These are phyloP conservation scores for Barnettozyma pratensis DNA, from an alignment of 805 yeast species.

Conservation along the genomic window DNA sequence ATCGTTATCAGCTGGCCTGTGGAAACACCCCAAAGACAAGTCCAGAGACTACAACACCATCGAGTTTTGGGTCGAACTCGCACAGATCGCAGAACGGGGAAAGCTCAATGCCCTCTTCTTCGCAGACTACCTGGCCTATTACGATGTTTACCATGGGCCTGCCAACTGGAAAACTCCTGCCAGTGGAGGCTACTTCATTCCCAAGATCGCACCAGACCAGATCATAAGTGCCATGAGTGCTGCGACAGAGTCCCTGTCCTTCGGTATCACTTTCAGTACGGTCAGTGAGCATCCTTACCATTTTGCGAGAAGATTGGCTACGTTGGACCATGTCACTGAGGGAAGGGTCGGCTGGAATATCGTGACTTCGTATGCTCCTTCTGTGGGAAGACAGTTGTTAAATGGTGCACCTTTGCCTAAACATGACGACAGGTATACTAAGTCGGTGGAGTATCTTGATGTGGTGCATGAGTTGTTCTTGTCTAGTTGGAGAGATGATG, in stretches of 20 bases:
- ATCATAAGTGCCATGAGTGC: conserved; percentile 33
- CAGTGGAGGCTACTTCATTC: conserved; percentile 24
- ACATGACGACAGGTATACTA: conserved; percentile 37
- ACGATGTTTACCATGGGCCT: conserved; percentile 38
- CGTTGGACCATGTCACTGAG: conserved; percentile 37
- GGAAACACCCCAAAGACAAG: conserved; percentile 25
- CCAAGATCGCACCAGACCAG: conserved; percentile 32
- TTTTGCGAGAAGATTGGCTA: conserved; percentile 26
- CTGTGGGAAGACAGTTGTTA: conserved; percentile 36
- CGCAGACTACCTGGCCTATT: conserved; percentile 37
- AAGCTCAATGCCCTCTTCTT: conserved; percentile 34
- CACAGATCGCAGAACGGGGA: conserved; percentile 32
- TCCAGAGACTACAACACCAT: conserved; percentile 13
- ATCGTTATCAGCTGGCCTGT: conserved; percentile 27
- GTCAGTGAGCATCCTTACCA: conserved; percentile 39
- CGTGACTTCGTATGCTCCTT: conserved; percentile 39
- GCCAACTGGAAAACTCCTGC: conserved; percentile 30
- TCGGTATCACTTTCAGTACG: conserved; percentile 39
- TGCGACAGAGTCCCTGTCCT: conserved; percentile 34
- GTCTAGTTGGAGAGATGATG: conserved; percentile 37
- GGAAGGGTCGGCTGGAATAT: conserved; percentile 46
- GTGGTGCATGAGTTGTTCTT: conserved; percentile 34
- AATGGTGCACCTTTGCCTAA: conserved; percentile 26
- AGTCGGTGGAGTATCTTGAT: conserved; percentile 37
- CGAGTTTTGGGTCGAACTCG: conserved; percentile 34